Evolutionary conservation across 192 early-diverging fungal species (phyloP).

Genomic region (Funneliformis geosporum): DNA sequence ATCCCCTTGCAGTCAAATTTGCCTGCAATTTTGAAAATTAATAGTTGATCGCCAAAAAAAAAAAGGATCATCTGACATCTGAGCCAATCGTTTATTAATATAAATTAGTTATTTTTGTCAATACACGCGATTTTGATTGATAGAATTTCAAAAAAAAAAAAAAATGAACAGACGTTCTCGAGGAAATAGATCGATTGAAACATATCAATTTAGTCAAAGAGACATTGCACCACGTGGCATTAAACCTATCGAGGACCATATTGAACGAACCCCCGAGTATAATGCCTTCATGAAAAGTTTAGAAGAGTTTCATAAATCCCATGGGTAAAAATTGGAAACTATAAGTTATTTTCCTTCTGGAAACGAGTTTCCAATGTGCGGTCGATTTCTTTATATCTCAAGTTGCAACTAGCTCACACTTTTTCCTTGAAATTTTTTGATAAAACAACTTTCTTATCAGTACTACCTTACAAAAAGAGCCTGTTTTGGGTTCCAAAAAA

Average conservation of each 20-base stretch:
- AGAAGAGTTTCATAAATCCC: constrained; percentile 65
- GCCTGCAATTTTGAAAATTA: no score
- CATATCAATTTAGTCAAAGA: background rate
- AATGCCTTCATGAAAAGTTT: constrained; percentile 67
- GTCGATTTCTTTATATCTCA: background rate
- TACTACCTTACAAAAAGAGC: constrained; percentile 60
- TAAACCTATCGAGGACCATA: constrained; percentile 52
- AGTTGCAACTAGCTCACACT: background rate
- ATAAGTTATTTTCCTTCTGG: no score
- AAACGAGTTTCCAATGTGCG: background rate
- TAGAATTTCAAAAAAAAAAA: background rate
- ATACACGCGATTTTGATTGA: no score
- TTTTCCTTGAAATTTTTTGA: constrained; percentile 19
- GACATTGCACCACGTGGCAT: constrained; percentile 4
- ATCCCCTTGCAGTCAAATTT: no score
- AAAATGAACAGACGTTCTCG: constrained; percentile 13
- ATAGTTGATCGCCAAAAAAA: no score
- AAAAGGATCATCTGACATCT: no score
- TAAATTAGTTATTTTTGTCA: no score
- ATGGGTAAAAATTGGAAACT: constrained; percentile 55
- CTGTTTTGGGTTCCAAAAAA: constrained; percentile 74
- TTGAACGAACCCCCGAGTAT: constrained; percentile 71
- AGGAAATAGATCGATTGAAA: background rate
- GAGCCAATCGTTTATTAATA: no score
- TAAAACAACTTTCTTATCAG: constrained; percentile 31